A percentile compares a stretch with the other conserved stretches of the same genome.
Conservation (phyloP, 805 yeast species). For the Maudiozyma bulderi region DNA sequence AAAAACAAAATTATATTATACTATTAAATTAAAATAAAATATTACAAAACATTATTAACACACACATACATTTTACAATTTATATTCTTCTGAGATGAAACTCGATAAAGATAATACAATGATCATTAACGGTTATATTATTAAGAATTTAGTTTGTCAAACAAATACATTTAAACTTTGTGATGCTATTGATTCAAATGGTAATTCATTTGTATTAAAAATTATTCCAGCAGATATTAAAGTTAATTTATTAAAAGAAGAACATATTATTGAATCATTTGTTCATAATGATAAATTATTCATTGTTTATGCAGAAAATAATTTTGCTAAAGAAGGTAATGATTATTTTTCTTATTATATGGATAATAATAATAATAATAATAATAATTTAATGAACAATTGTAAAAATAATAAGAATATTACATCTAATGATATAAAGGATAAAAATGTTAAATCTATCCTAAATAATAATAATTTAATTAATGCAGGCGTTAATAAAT, state of each 20-base stretch:
- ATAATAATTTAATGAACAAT: background rate
- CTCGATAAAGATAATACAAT: background rate
- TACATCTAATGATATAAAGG: background rate
- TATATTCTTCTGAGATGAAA: background rate
- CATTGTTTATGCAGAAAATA: slow-evolving; percentile 7
- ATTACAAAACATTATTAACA: too few species aligned
- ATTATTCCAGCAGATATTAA: background rate
- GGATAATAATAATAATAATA: background rate
- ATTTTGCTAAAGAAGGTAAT: slow-evolving; percentile 10
- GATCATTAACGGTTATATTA: slow-evolving; percentile 5
- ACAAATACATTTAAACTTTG: slow-evolving; percentile 6
- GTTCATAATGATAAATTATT: background rate
- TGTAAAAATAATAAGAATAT: background rate
- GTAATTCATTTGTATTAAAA: slow-evolving; percentile 8
- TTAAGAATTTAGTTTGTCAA: slow-evolving; percentile 8
- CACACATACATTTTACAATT: too few species aligned
- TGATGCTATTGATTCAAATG: slow-evolving; percentile 5
- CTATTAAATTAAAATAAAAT: too few species aligned
- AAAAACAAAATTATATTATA: too few species aligned
- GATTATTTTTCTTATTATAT: slow-evolving; percentile 14
- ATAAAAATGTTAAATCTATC: background rate
- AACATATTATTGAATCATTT: slow-evolving; percentile 3
- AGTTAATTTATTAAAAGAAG: background rate
- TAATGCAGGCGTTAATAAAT: background rate
- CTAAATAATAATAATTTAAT: background rate